These are phyloP conservation scores for Auriculariales sp. DNA, from an alignment of 768 basidiomycete species.

Conservation along the genomic window DNA sequence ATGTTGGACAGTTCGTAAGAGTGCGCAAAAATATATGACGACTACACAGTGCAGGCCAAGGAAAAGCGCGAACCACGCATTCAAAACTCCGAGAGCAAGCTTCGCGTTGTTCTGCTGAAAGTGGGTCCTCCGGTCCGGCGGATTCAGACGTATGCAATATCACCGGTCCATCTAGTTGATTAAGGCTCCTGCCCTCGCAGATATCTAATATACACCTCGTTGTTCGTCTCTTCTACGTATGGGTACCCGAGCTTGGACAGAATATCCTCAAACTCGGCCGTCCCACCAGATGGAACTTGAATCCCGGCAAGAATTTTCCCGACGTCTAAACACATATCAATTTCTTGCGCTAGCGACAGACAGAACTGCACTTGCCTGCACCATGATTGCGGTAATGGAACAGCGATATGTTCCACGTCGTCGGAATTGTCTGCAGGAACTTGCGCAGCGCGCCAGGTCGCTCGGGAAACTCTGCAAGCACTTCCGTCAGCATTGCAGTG, in stretches of 20 bases:
- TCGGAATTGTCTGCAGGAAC: conserved; percentile 71
- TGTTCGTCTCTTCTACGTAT: conserved; percentile 88
- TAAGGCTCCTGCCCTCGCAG: conserved; percentile 21
- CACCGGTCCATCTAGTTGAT: background rate
- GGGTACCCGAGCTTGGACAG: conserved; percentile 68
- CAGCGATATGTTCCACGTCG: conserved; percentile 86
- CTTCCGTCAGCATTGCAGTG: conserved; percentile 1
- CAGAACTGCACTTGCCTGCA: conserved; percentile 45
- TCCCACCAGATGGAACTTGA: conserved; percentile 66
- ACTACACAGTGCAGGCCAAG: too few relatives aligned
- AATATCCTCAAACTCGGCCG: conserved; percentile 56
- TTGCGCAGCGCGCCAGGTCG: conserved; percentile 81
- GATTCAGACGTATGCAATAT: too few relatives aligned
- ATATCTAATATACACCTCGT: conserved; percentile 69
- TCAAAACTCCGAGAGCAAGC: too few relatives aligned
- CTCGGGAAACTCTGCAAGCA: conserved; percentile 77
- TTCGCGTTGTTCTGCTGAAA: too few relatives aligned
- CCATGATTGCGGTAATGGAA: conserved; percentile 99
- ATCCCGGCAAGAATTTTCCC: conserved; percentile 89
- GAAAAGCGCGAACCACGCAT: too few relatives aligned
- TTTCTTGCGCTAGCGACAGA: conserved; percentile 1
- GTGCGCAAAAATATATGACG: too few relatives aligned
- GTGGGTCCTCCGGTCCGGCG: too few relatives aligned
- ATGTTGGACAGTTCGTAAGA: too few relatives aligned
- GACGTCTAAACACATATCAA: conserved; percentile 40